Percentiles rank a stretch among this genome's conserved stretches.
Conservation (phyloP, 192 early-diverging fungal species). For the Umbelopsis vinacea region DNA sequence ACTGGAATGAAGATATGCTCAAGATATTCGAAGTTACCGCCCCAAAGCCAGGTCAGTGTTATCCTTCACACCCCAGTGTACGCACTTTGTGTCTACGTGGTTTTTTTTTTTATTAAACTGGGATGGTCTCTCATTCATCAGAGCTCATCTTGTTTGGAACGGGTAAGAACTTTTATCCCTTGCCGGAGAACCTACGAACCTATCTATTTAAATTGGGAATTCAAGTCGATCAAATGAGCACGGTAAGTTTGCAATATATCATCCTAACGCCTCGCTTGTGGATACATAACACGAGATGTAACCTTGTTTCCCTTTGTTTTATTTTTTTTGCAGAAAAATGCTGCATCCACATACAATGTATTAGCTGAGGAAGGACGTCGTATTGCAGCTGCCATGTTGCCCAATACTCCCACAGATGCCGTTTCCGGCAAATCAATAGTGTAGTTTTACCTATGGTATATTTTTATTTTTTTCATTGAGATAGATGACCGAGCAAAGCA, state of each 20-base stretch:
- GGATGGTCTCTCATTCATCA: conserved; percentile 24
- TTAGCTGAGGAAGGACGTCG: conserved; percentile 62
- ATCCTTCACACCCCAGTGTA: not conserved
- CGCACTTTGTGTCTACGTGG: not conserved
- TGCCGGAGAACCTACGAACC: conserved; percentile 50
- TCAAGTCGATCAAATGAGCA: conserved; percentile 63
- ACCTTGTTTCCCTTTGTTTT: not conserved
- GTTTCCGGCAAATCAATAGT: not conserved
- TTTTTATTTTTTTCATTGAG: too few species aligned
- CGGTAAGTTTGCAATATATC: conserved; percentile 44
- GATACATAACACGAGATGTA: too few species aligned
- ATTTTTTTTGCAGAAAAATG: conserved; percentile 51
- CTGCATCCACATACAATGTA: conserved; percentile 60
- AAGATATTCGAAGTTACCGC: conserved; percentile 59
- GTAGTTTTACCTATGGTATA: not conserved
- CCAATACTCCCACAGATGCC: conserved; percentile 22
- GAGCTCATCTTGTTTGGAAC: conserved; percentile 65
- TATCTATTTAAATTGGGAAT: conserved; percentile 56
- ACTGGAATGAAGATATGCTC: conserved; percentile 51
- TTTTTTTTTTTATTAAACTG: not conserved
- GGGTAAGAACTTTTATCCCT: conserved; percentile 53
- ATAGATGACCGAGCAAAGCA: not conserved
- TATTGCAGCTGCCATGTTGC: conserved; percentile 59
- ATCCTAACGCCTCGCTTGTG: not conserved
- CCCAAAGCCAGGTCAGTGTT: conserved; percentile 58